Base-by-base conservation (phyloP, 345 rosid species). In the Iberis pinnata region DNA sequence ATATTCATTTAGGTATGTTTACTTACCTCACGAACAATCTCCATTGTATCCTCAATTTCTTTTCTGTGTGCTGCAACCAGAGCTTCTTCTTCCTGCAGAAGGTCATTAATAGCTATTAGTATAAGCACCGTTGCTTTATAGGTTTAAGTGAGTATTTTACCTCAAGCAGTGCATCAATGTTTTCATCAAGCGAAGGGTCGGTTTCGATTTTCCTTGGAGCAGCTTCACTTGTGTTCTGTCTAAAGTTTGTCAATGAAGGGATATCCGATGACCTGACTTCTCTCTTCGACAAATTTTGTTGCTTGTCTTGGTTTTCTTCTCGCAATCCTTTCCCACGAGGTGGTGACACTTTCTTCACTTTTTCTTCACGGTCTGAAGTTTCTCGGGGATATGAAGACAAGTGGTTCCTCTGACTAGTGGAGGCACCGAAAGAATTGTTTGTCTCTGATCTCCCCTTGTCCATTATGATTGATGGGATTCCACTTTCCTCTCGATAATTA, bases 1-100 rank as follows among this genome's bases (percentile, higher is more conserved):
- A 8, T 39, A n/a, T 43, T 56, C 29, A 24, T 24, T 22, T 15
- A 33, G 31, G 1, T 17, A 24, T 1, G 32, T 49, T 25, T 35
- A 63, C 81, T 78, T 74, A 88, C 99, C 75, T 93, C 99, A 14
- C 95, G 95, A 43, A 88, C 97, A 53, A 88, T 88, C 73, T 83
- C 97, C 97, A 93, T 88, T 31, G 97, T 88, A 59, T 93, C 95
- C 75, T 93, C 97, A 7, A 88, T 88, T 79, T 93, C 97, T 79
- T 93, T 86, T 68, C 99, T 80, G 56, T 93, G 99, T 33, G 95
- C 95, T 12, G 89, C 81, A 22, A 88, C 79, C 53, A 93, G 72
- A 37, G 95, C 97, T 75, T 85, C 95, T 76, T 93, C 99, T 68
- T 93, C 99, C 97, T 92, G 67, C n/a, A 12, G 40, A 46, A 29